phyloP scores from a whole-genome alignment of 2,329 filamentous ascomycete genomes.

The Botryotinia narcissicola region DNA sequence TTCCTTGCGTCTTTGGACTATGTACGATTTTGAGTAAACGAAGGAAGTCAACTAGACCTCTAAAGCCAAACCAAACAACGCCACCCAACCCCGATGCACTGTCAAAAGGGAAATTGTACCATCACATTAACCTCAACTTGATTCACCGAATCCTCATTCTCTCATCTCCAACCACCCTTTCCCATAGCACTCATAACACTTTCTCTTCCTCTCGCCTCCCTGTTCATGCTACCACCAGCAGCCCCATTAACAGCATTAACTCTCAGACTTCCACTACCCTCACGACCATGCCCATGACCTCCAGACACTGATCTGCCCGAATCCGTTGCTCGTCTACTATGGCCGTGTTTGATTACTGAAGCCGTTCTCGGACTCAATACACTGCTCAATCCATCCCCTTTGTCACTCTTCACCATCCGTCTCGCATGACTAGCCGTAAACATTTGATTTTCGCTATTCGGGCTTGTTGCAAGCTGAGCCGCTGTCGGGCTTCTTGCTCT shows the following conservation, averaged over 20 bases:
- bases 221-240: constrained; percentile 27
- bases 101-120: background rate
- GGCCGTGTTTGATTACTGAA: constrained; percentile 52
- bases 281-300: constrained; percentile 20
- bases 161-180: constrained; percentile 37
- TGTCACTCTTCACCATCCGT: constrained; percentile 62
- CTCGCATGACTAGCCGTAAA: constrained; percentile 66
- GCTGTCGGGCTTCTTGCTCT: constrained; percentile 41
- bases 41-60: constrained; percentile 2
- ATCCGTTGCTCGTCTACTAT: constrained; percentile 34
- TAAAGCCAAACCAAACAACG: background rate
- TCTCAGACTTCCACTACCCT: background rate
- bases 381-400: constrained; percentile 52
- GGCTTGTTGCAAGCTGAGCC: constrained; percentile 51
- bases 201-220: constrained; percentile 33
- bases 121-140: background rate
- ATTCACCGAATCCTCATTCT: background rate
- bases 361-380: constrained; percentile 61
- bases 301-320: constrained; percentile 33
- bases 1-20: background rate
- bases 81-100: background rate
- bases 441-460: constrained; percentile 57
- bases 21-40: background rate
- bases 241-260: background rate
- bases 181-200: constrained; percentile 33